Base-by-base conservation (phyloP, 495 filamentous ascomycete genomes). In the Aspergillus steynii region DNA sequence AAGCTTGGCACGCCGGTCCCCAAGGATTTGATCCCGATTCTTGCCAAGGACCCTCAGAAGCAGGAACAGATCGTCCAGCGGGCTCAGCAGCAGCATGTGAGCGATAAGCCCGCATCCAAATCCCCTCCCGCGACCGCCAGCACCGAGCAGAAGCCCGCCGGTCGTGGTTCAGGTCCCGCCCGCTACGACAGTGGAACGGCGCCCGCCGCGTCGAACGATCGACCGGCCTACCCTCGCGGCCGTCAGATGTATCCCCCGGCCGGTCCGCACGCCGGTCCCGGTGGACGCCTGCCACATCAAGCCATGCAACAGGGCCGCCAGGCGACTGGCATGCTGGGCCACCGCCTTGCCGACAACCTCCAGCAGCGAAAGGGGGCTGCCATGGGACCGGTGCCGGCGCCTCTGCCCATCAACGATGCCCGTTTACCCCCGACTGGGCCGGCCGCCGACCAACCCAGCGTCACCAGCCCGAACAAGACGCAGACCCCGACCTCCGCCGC, bases 21-120 rank as follows among this genome's bases (percentile, higher is more conserved):
- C 6, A 86, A 85, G 61, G 95, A 99, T 74, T 75, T 99, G 51
- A 90, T 99, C 27, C 87, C 90, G 2, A 99, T 99, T 62, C 87
- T 99, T 49, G 93, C 95, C 26, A 99, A 98, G 71, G 95, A 99
- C 70, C 90, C 90, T 26, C 80, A 77, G 50, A 98, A 97, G 77
- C 95, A 99, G 76, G 85, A 91, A 63, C 85, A 90, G 70, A 98
- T 99, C 63, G 87, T 97, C 61, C 88, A 92, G 70, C 94, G 92
- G 68, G 91, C 91, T 3, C 83, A 88, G 58, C 79, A 88, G 58
- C 79, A 80, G 61, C 85, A 91, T 62, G 85, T 82, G 29, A 73
- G 80, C 8, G 83, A 86, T 55, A 87, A 90, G 64, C 76, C 85
- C 20, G 60, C 74, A n/a, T 60, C 68, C 56, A 76, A 82, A 53